Evolutionary conservation across 768 basidiomycete genomes (phyloP).

Genomic region (Dioszegia hungarica): DNA sequence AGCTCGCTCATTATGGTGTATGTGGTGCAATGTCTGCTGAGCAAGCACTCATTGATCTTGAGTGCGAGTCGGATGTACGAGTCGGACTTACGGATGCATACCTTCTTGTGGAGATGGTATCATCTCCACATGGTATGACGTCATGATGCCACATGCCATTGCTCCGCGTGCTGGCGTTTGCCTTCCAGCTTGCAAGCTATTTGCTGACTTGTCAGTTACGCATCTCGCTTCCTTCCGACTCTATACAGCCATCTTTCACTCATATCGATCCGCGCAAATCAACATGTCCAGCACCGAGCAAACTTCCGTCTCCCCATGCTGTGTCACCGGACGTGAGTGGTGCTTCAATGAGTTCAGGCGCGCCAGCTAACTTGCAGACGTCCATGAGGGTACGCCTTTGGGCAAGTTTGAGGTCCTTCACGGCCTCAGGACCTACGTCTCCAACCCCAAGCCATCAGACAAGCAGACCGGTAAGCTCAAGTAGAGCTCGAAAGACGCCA

Average conservation of each 20-base stretch:
- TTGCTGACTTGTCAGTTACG: not conserved
- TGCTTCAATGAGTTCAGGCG: not conserved
- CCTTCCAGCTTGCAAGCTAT: too few species aligned
- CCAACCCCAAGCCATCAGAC: conserved; percentile 23
- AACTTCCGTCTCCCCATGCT: conserved; percentile 34
- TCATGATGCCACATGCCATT: too few species aligned
- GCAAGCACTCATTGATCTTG: too few species aligned
- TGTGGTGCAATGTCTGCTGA: too few species aligned
- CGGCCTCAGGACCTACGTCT: conserved; percentile 47
- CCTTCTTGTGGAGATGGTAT: too few species aligned
- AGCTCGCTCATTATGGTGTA: not conserved
- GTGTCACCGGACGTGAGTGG: conserved; percentile 41
- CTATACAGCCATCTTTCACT: not conserved
- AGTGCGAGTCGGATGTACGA: too few species aligned
- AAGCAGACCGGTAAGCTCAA: conserved; percentile 40
- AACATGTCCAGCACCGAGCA: conserved; percentile 20
- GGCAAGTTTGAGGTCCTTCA: conserved; percentile 41
- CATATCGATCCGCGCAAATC: not conserved
- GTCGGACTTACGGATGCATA: too few species aligned
- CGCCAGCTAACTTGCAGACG: conserved; percentile 19
- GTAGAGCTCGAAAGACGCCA: too few species aligned
- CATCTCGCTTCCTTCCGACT: not conserved
- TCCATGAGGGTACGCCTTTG: conserved; percentile 47
- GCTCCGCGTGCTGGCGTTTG: too few species aligned
- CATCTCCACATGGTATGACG: too few species aligned